phyloP scores from a whole-genome alignment of 345 rosid genomes.

The Combretum micranthum region DNA sequence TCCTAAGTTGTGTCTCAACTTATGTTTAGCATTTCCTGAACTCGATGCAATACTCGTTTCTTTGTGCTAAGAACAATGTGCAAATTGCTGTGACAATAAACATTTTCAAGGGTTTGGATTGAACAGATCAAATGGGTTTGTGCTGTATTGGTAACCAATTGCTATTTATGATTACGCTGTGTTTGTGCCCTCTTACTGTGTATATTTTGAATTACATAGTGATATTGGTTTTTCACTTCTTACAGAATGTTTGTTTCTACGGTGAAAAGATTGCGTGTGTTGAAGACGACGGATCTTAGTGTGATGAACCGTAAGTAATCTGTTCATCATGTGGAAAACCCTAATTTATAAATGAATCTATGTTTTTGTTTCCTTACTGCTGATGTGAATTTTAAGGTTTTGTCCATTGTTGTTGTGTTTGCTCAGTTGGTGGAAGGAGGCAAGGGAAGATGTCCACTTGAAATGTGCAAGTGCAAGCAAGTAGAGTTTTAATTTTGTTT shows the following conservation, averaged over 20 bases:
- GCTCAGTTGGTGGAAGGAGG: conserved; percentile 12
- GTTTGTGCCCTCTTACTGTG: too few species aligned
- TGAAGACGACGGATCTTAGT: conserved; percentile 75
- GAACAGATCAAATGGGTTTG: too few species aligned
- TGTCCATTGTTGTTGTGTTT: not conserved
- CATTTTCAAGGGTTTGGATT: too few species aligned
- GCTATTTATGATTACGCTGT: too few species aligned
- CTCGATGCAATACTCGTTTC: conserved; percentile 2
- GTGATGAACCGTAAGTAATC: conserved; percentile 38
- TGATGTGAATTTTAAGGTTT: not conserved
- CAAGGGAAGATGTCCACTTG: not conserved
- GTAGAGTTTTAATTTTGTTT: too few species aligned
- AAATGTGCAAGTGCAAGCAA: too few species aligned
- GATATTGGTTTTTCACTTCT: too few species aligned
- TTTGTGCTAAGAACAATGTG: not conserved
- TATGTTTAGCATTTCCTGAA: not conserved
- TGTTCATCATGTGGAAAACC: not conserved
- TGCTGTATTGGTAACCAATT: too few species aligned
- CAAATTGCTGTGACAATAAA: too few species aligned
- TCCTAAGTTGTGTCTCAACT: not conserved
- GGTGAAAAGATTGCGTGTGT: conserved; percentile 82
- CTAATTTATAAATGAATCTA: too few species aligned
- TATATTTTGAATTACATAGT: too few species aligned
- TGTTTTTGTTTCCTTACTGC: too few species aligned
- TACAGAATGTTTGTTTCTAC: conserved; percentile 86